Base-by-base conservation (phyloP, 2,329 filamentous ascomycete genomes). In the Diaporthe citrichinensis region DNA sequence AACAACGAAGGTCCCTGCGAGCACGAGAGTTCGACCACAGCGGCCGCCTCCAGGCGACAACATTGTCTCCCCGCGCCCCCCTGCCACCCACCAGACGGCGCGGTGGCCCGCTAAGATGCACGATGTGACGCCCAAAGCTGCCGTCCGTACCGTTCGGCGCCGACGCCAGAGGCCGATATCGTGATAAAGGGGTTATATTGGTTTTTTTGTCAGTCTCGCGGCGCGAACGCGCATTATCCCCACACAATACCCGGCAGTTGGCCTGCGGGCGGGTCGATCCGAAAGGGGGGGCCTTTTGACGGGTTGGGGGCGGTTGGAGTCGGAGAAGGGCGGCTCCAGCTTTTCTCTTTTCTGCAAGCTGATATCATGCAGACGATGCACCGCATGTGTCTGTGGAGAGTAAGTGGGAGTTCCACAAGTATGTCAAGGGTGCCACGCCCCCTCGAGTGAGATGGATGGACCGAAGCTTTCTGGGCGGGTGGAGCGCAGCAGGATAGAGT, bases 81-180 rank as follows among this genome's bases (percentile, higher is more conserved):
- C 2, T 36, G 20, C 59, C 39, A 23, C 8, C n/a, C 31, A 36
- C 3, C 4, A 53, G 28, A 68, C 31, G 34, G 53, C 46, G 65
- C 31, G 39, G 7, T 36, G 20, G 31, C 31, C 46, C 65, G 31
- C 17, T 36, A 2, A 36, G 44, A 28, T 15, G 31, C 65, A 39
- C 46, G 65, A 68, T 68, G 65, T 68, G 46, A 68, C 65, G 65
- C 7, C 31, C 65, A 39, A 4, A 1, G 14, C 34, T 51, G 65
- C 65, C 46, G 65, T 53, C 23, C 10, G 65, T 53, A 46, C 65
- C 65, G 46, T 36, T 36, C 28, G 46, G 23, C 65, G 46, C 46
- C 2, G 39, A 34, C 46, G 65, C 65, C 31, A 36, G 23, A 15
- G 65, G 65, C 46, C 65, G 65, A 68, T 10, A 39, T 36, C 25